Evolutionary conservation across 2,329 filamentous ascomycete species (phyloP), one percentile per base, ranked within the genome.

Genomic region (Colletotrichum kahawae): DNA sequence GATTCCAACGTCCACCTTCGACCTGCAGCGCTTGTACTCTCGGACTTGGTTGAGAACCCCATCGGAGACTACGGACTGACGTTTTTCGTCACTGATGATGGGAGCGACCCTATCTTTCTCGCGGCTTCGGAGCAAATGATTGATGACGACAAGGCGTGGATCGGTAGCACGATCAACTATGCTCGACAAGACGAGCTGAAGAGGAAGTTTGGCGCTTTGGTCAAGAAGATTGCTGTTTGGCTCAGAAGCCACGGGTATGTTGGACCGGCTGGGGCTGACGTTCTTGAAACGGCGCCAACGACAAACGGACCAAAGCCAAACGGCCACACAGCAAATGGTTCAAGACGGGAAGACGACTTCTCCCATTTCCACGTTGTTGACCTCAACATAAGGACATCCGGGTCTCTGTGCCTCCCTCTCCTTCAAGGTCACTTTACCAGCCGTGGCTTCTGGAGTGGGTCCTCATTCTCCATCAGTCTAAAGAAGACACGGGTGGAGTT

Each of bases 121-220:
- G 82, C 80, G 9, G 81, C 80, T 1, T 82, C 83, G 31, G 79
- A 82, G 71, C 84, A 85, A 78, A 81, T 84, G 74, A 80, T 78
- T n/a, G 79, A 82, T 54, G 78, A 72, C 56, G 77, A 77, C n/a
- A 80, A 79, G 12, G 79, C 82, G 5, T 85, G 82, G 82, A 78
- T 82, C 13, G 82, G 83, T 7, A 82, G 81, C 63, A 84, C 77
- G 2, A 84, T 85, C 67, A 67, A 81, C 51, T 85, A 84, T 70
- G 36, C 64, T 2, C 78, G 74, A 24, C 83, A 85, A 64, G 76
- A 79, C 4, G 67, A 76, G n/a, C 77, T 85, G 27, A 59, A 79
- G 31, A 65, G 66, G 8, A 81, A 79, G 66, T 83, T 84, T 38
- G 68, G 67, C 7, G 67, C 72, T 4, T 51, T 84, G 2, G 72